Base-by-base conservation (phyloP, 441 rosid species). In the Pelargonium exstipulatum region DNA sequence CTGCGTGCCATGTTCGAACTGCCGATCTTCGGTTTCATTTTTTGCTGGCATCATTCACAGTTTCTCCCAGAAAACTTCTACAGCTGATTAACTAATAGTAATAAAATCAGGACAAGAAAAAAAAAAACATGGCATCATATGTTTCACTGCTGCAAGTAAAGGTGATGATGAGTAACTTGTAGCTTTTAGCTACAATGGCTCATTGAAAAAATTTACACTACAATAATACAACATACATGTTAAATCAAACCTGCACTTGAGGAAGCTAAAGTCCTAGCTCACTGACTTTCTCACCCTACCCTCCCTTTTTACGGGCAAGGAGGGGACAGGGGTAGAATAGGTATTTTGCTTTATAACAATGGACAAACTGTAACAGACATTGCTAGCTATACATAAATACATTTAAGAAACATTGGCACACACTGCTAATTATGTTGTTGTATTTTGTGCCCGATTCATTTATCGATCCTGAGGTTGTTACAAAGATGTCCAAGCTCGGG, bases 401-500 rank as follows among this genome's bases (percentile, higher is more conserved):
- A 77, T 67, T 22, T 55, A 17, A 51, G 71, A 37, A 62, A 60
- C 55, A 74, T 64, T 46, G 32, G 51, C 58, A 37, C 46, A 53
- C n/a, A 62, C 22, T n/a, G n/a, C 14, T 16, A 4, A 4, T 32
- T 4, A 32, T 32, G 37, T 32, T 32, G 37, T 32, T 32, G 37
- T 32, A 1, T 32, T 1, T 43, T 65, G 32, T 57, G 64, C 53
- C 58, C 5, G 14, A 18, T 67, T 81, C 71, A 95, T 77, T 89
- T 87, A 71, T 90, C 95, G 64, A 95, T 88, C 78, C 95, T 88
- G 61, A 95, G 91, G 77, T 88, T 88, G 73, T 85, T 86, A 83
- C 95, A 90, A 62, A 95, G 94, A 84, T 92, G 89, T 66, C 97
- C 90, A 42, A 95, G 92, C 77, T 95, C 99, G 3, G 99, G 99